Base-by-base conservation (phyloP, 352 stramenopile genomes). In the Globisporangium paddicum region DNA sequence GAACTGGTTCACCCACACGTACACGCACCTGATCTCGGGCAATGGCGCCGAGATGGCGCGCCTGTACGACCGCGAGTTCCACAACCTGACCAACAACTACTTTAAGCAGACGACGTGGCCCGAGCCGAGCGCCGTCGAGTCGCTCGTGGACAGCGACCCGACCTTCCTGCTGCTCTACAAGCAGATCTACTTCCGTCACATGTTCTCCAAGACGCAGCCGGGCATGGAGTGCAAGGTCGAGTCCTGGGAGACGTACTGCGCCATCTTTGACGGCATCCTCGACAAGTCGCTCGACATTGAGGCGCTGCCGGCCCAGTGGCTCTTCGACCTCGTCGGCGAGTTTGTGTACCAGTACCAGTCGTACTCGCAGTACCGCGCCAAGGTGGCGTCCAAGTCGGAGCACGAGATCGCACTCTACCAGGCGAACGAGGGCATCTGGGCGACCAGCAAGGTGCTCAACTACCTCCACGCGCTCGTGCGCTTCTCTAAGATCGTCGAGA, bases 281-380 rank as follows among this genome's bases (percentile, higher is more conserved):
- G 75, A 92, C 54, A 72, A 90, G 44, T 88, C 73, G 61, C 69
- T 93, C 44, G 82, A 93, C 41, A 68, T 96, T 8, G 79, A 94
- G 57, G 75, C 66, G 45, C 77, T 99, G 50, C 87, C 97, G 16
- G 87, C 95, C 8, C 92, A 98, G 72, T 99, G 97, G 97, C 82
- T 97, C 42, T 99, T 99, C 73, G 97, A 99, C 78, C 97, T 99
- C 64, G 78, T 99, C 13, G 89, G 98, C 65, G 97, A 99, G 80
- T 99, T 99, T 66, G 90, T 99, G 1, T 99, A 99, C 77, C 96
- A 99, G 77, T 99, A 98, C 81, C 96, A 99, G 78, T 96, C 91
- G 59, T 99, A 98, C 71, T 98, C 93, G 73, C 96, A 99, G 75
- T 97, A 97, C 72, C 87, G 95, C 48, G 94, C 87, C 34, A 92